phyloP scores from a whole-genome alignment of 1,284 basidiomycete genomes.

The Pisolithus thermaeus region DNA sequence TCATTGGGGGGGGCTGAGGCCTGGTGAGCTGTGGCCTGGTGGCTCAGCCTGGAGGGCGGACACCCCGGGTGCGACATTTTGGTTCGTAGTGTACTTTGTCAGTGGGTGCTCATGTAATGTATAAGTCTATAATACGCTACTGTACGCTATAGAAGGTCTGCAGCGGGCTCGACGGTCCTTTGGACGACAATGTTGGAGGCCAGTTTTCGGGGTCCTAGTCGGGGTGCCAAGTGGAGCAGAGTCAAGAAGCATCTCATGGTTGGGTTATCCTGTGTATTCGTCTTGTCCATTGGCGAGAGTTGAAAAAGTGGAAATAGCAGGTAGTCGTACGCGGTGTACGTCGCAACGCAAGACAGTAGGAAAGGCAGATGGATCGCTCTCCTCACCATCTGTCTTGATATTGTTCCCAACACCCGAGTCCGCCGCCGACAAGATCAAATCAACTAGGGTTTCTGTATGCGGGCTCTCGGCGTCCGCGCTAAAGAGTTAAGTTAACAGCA shows the following conservation, averaged over 20 bases:
- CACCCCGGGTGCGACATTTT: too few species aligned
- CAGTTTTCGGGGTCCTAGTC: too few species aligned
- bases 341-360: conserved; percentile 80
- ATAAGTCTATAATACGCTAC: too few species aligned
- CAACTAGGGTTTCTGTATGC: conserved; percentile 66
- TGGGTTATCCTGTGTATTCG: conserved; percentile 50
- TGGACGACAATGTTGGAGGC: too few species aligned
- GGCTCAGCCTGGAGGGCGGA: too few species aligned
- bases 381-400: conserved; percentile 86
- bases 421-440: conserved; percentile 70
- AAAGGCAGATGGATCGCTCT: conserved; percentile 84
- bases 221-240: too few species aligned
- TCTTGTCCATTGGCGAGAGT: not conserved
- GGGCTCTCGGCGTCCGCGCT: conserved; percentile 74
- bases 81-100: too few species aligned
- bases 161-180: too few species aligned
- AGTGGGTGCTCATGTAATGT: too few species aligned
- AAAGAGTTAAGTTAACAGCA: conserved; percentile 75
- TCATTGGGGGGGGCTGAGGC: too few species aligned
- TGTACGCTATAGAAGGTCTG: too few species aligned
- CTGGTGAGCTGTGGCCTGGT: too few species aligned
- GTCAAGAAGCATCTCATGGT: conserved; percentile 40
- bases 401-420: conserved; percentile 66
- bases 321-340: conserved; percentile 55
- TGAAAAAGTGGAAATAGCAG: not conserved